These are phyloP conservation scores for Candida pseudoviswanathii DNA, from an alignment of 1,139 yeast genomes.

Conservation along the genomic window DNA sequence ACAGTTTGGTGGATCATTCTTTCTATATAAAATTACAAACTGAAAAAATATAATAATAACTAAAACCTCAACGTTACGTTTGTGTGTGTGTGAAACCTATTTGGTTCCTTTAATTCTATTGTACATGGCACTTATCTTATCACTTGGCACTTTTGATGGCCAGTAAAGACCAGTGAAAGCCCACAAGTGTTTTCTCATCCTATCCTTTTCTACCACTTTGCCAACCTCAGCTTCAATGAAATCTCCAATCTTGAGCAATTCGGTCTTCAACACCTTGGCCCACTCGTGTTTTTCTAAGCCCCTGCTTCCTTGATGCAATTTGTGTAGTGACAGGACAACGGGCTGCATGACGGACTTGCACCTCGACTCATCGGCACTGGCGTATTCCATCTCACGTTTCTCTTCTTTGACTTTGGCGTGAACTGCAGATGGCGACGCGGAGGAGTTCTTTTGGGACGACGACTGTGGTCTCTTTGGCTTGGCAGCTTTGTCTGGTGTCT, in stretches of 20 bases:
- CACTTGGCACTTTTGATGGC: conserved; percentile 90
- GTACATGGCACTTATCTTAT: conserved; percentile 84
- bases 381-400: conserved; percentile 62
- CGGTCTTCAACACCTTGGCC: conserved; percentile 74
- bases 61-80: not conserved
- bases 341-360: conserved; percentile 71
- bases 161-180: conserved; percentile 86
- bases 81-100: too few relatives aligned
- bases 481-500: conserved; percentile 20
- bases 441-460: conserved; percentile 4
- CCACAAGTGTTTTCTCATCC: conserved; percentile 77
- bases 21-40: too few relatives aligned
- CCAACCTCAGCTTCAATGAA: conserved; percentile 43
- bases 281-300: conserved; percentile 86
- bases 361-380: conserved; percentile 76
- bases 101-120: conserved; percentile 50
- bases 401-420: conserved; percentile 15
- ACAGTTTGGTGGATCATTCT: too few relatives aligned
- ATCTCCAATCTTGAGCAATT: conserved; percentile 79
- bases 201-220: conserved; percentile 25
- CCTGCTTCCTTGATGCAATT: conserved; percentile 75
- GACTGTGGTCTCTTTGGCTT: conserved; percentile 16
- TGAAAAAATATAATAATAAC: not conserved
- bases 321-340: conserved; percentile 71
- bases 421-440: conserved; percentile 11